Conservation (phyloP, 78 protist genomes). For the Cavenderia fasciculata region DNA sequence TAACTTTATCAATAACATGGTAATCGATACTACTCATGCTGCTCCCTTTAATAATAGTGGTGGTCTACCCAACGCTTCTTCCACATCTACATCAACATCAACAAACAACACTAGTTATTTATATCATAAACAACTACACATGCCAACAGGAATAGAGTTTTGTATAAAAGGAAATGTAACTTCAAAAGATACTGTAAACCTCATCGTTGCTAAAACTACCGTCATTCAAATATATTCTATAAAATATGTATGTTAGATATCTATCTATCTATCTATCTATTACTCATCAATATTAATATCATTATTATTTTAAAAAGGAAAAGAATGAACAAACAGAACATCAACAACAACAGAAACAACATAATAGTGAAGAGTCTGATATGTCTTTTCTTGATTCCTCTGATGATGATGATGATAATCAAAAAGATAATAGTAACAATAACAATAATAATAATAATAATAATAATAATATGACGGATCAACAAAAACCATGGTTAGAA, state of each 20-base stretch:
- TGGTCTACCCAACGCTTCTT: too few species aligned
- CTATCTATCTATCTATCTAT: not conserved
- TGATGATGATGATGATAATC: not conserved
- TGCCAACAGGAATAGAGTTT: slow-evolving; percentile 58
- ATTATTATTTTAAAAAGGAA: not conserved
- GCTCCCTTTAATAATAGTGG: too few species aligned
- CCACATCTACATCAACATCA: too few species aligned
- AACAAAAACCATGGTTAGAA: slow-evolving; percentile 52
- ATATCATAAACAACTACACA: slow-evolving; percentile 40
- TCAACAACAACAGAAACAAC: not conserved
- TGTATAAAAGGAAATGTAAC: slow-evolving; percentile 45
- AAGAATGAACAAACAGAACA: slow-evolving; percentile 8
- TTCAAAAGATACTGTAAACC: not conserved
- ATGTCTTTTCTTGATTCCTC: too few species aligned
- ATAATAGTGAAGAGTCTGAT: too few species aligned
- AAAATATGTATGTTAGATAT: slow-evolving; percentile 12
- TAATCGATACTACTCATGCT: too few species aligned
- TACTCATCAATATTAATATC: not conserved
- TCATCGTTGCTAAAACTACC: slow-evolving; percentile 40
- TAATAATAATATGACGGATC: not conserved
- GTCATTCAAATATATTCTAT: slow-evolving; percentile 42
- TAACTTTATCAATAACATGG: too few species aligned
- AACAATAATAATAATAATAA: not conserved
- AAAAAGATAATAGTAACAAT: not conserved
- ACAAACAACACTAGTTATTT: too few species aligned